A percentile compares a stretch with the other conserved stretches of the same genome.
Conservation (phyloP, 345 rosid species). For the Citrus trifoliata region DNA sequence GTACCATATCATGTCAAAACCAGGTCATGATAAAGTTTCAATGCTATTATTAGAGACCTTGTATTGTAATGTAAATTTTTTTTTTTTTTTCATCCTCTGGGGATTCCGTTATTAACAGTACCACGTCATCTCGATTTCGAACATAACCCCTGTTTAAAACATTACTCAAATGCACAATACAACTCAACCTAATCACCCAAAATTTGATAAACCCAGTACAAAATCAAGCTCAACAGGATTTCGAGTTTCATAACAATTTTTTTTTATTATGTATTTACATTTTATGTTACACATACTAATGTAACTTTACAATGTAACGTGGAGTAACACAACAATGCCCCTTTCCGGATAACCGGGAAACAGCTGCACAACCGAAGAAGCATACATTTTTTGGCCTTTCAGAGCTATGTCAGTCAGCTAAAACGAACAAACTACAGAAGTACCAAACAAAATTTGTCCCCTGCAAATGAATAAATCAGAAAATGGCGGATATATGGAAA, state of each 20-base stretch:
- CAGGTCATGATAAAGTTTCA: no score
- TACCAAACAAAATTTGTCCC: background rate
- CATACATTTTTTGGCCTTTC: background rate
- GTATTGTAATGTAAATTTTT: no score
- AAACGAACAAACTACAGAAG: background rate
- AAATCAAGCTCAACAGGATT: background rate
- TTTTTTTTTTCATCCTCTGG: no score
- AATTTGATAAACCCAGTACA: background rate
- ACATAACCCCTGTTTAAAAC: no score
- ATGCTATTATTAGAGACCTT: no score
- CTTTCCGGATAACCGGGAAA: background rate
- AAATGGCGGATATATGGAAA: background rate
- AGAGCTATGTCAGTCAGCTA: background rate
- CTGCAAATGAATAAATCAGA: background rate
- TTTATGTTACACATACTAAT: background rate
- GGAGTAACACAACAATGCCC: background rate
- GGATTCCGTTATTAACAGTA: no score
- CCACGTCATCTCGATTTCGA: no score
- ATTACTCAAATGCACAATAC: background rate
- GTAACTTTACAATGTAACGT: background rate
- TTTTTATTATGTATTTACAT: background rate
- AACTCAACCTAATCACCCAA: background rate
- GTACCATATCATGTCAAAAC: no score
- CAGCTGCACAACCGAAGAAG: background rate
- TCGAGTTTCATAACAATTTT: background rate